Conservation (phyloP, 768 basidiomycete genomes). For the Boletus pseudo-olivaceus region DNA sequence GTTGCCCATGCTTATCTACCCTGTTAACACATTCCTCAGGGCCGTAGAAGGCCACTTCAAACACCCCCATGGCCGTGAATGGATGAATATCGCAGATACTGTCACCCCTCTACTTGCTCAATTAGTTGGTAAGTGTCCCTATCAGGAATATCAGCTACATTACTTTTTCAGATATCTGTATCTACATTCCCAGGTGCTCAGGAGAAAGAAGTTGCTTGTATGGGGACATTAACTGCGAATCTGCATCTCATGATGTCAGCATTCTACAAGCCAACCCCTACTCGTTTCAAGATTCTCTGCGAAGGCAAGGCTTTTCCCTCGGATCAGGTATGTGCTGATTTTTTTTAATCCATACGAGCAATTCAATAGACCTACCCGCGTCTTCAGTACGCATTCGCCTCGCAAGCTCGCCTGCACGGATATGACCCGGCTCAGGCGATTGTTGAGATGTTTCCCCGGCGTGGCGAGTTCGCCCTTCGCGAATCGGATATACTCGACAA, state of each 20-base stretch:
- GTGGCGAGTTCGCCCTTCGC: constrained; percentile 80
- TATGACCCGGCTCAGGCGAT: constrained; percentile 70
- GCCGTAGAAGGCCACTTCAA: constrained; percentile 86
- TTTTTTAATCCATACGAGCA: constrained; percentile 11
- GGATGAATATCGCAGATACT: constrained; percentile 74
- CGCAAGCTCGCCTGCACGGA: constrained; percentile 83
- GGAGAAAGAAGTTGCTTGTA: constrained; percentile 89
- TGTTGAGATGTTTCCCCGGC: constrained; percentile 74
- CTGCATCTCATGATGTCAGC: constrained; percentile 92
- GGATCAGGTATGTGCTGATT: constrained; percentile 67
- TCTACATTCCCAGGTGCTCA: constrained; percentile 62
- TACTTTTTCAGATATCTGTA: constrained; percentile 10
- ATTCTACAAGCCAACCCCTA: constrained; percentile 86
- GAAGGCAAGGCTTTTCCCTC: constrained; percentile 95
- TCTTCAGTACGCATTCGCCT: constrained; percentile 88
- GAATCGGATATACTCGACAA: constrained; percentile 82
- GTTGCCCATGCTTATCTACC: constrained; percentile 4
- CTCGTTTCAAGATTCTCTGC: constrained; percentile 90
- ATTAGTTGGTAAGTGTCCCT: constrained; percentile 63
- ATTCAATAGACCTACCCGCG: constrained; percentile 5
- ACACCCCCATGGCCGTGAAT: constrained; percentile 81
- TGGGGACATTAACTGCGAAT: constrained; percentile 93
- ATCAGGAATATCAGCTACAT: not conserved
- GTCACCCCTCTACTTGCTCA: constrained; percentile 74
- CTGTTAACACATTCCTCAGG: constrained; percentile 38